phyloP scores from a whole-genome alignment of 2,329 filamentous ascomycete species.

The Didymella segeticola region DNA sequence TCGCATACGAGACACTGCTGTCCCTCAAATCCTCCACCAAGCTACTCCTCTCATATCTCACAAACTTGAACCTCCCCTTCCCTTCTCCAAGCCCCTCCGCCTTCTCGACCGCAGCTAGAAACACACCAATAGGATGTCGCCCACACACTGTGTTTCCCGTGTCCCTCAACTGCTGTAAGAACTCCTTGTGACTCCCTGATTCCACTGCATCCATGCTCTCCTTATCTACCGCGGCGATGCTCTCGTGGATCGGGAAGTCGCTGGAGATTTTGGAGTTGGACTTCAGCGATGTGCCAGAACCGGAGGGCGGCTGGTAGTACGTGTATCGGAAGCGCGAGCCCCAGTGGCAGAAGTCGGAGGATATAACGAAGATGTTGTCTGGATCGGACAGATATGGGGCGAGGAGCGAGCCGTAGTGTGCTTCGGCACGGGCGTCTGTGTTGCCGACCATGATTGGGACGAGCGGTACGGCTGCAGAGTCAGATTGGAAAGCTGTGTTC shows the following conservation, averaged over 20 bases:
- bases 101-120: constrained; percentile 84
- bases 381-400: constrained; percentile 79
- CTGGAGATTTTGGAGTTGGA: constrained; percentile 53
- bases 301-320: constrained; percentile 68
- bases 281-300: constrained; percentile 41
- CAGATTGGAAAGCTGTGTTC: constrained; percentile 32
- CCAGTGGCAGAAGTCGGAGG: constrained; percentile 98
- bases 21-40: constrained; percentile 71
- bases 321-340: constrained; percentile 83
- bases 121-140: constrained; percentile 89
- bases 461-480: constrained; percentile 71
- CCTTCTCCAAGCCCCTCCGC: constrained; percentile 57
- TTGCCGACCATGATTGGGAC: constrained; percentile 87
- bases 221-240: constrained; percentile 80
- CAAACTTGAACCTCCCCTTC: constrained; percentile 72
- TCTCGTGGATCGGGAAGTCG: constrained; percentile 75
- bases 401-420: constrained; percentile 71
- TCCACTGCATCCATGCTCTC: constrained; percentile 85
- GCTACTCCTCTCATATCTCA: constrained; percentile 86
- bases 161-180: constrained; percentile 70
- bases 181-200: constrained; percentile 72
- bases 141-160: constrained; percentile 95
- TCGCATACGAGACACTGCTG: constrained; percentile 93
- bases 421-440: constrained; percentile 71
- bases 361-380: constrained; percentile 82